phyloP scores from a whole-genome alignment of 2,329 filamentous ascomycete genomes.

The Hymenoscyphus albidus region DNA sequence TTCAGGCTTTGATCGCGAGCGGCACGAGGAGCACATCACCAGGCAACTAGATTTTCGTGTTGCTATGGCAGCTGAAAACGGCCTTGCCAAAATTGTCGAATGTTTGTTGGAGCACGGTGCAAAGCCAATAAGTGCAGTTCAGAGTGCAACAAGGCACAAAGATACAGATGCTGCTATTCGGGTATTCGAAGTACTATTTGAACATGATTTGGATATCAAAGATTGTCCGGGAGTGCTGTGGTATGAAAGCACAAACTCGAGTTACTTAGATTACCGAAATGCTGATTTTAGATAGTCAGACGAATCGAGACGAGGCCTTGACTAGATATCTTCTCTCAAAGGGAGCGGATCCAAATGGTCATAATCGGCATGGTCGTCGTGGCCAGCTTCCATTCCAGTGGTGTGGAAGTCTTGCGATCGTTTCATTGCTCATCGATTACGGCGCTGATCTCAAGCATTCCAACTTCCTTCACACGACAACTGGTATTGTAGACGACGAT shows the following conservation, averaged over 20 bases:
- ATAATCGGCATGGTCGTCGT: no score
- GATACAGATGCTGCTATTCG: not conserved
- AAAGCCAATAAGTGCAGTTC: not conserved
- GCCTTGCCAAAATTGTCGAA: slow-evolving; percentile 1
- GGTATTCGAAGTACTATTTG: slow-evolving; percentile 5
- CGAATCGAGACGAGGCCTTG: not conserved
- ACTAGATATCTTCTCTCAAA: slow-evolving; percentile 5
- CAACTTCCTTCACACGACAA: slow-evolving; percentile 1
- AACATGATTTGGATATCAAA: slow-evolving; percentile 5
- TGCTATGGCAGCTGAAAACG: not conserved
- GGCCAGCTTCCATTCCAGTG: not conserved
- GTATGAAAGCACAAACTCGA: not conserved
- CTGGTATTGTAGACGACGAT: not conserved
- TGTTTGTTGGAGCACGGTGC: slow-evolving; percentile 2
- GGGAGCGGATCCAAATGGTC: slow-evolving; percentile 6
- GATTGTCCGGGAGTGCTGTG: not conserved
- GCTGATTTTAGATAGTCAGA: not conserved
- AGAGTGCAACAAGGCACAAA: not conserved
- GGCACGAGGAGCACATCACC: not conserved
- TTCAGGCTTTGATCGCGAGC: slow-evolving; percentile 1
- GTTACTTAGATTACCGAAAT: not conserved
- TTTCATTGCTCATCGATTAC: slow-evolving; percentile 1
- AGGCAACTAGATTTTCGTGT: not conserved
- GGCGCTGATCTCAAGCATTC: slow-evolving; percentile 4
- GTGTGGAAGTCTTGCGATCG: not conserved